Base-by-base conservation (phyloP, 75 land plant species). In the Selaginella tamariscina region DNA sequence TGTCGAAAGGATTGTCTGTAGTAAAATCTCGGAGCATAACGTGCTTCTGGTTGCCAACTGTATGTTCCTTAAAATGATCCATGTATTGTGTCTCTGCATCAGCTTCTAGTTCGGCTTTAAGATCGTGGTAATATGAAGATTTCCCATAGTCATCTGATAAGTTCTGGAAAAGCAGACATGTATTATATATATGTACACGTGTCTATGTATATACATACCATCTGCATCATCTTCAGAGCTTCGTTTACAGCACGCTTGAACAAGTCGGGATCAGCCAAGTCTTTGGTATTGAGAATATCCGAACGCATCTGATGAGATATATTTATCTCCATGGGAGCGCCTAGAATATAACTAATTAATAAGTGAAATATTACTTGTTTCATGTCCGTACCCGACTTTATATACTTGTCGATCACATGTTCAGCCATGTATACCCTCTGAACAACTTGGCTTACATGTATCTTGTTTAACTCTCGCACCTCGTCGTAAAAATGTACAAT, bases 351-450 rank as follows among this genome's bases (percentile, higher is more conserved):
- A 5, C 15, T 5, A 39, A 39, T 5, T 5, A 15, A 5, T 39
- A 5, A 15, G 49, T 15, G 15, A 39, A 39, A 15, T 15, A 39
- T 39, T 39, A 5, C 49, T 39, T 15, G 15, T 15, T 39, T 15
- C 5, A 39, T 39, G 49, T 5, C 49, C 49, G 15, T n/a, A 39
- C 49, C 49, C 15, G 49, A 39, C 49, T 32, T 32, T 32, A 84
- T 79, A 66, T 84, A 81, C 32, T 67, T 79, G n/a, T 79, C 69
- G 32, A 84, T 79, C 26, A 84, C 81, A 33, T 84, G 79, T 18
- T 80, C 74, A 24, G 86, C 77, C 86, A 84, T 82, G 64, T 82
- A 84, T 11, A 84, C 73, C 62, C 83, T 82, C 60, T 77, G 72
- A 9, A 79, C 79, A 39, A 39, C 49, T 54, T 57, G 73, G 62